Base-by-base conservation (phyloP, 805 yeast genomes). In the Zygosaccharomyces pseudorouxii region DNA sequence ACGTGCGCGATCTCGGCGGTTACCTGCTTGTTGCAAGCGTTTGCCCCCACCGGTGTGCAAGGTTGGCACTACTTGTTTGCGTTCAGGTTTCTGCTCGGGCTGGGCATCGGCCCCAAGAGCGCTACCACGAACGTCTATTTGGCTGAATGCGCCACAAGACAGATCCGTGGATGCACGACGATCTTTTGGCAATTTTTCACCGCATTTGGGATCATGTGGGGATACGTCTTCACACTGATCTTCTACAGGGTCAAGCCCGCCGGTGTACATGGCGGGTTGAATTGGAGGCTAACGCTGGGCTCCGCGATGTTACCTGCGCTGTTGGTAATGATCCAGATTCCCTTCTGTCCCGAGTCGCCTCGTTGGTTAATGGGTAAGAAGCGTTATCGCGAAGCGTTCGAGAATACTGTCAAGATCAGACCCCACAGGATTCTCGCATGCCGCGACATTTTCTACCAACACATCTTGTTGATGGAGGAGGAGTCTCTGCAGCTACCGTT, bases 131-230 rank as follows among this genome's bases (percentile, higher is more conserved):
- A 87, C 12, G 84, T 84, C 14, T 83, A 82, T 58, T 72, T 83
- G 41, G 81, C 85, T 14, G 87, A 82, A 59, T 80, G 84, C 63
- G 71, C 82, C 10, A 86, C 86, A 7, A 76, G 78, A 38, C 70
- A 71, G 36, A 76, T 81, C 50, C 71, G 89, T 66, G 89, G 89
- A 52, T 74, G 84, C 3, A 67, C 82, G 47, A 84, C 82, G 37
- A 81, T 82, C 87, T 73, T 80, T 69, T 83, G 88, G 88, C 88
- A 82, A 65, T 73, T 82, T 54, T 82, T 81, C 73, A 82, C 88
- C 5, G 88, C 88, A 6, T 79, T 80, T 55, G 89, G 89, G 62
- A 81, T 82, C 55, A 81, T 82, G 78, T 71, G 83, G 62, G 89
- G 89, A 47, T 81, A 81, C 60, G 83, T 80, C 37, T 74, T 84